Percentiles rank a stretch among this genome's conserved stretches.
Evolutionary conservation across 495 filamentous ascomycete genomes (phyloP).

Genomic region (Wilcoxina mikolae): DNA sequence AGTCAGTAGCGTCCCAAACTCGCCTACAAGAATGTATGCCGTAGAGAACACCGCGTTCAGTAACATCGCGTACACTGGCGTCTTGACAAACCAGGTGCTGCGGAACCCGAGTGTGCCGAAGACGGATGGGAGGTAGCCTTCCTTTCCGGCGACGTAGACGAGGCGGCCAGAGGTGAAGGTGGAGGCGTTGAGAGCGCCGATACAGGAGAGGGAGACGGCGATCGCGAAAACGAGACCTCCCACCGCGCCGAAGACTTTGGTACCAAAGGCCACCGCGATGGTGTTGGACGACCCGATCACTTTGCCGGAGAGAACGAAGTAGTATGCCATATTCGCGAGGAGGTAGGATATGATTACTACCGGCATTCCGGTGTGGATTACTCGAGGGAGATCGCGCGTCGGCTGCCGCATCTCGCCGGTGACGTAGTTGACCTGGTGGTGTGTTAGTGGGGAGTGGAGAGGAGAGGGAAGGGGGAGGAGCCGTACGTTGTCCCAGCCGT

Average conservation of each 20-base stretch:
- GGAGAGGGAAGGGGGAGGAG: constrained; percentile 3
- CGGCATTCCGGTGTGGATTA: constrained; percentile 95
- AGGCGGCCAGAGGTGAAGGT: constrained; percentile 85
- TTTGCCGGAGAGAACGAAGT: constrained; percentile 74
- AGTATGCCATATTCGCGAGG: constrained; percentile 81
- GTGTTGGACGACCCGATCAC: constrained; percentile 77
- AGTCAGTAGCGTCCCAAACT: constrained; percentile 80
- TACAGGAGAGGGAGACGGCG: constrained; percentile 72
- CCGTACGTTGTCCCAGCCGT: constrained; percentile 96
- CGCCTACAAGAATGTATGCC: constrained; percentile 67
- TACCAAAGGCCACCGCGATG: constrained; percentile 76
- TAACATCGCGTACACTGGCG: constrained; percentile 75
- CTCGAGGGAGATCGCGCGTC: constrained; percentile 73
- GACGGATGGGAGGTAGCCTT: constrained; percentile 76
- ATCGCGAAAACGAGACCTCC: constrained; percentile 78
- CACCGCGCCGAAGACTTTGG: constrained; percentile 69
- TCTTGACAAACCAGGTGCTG: constrained; percentile 41
- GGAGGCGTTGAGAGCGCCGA: constrained; percentile 87
- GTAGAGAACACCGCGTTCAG: constrained; percentile 61
- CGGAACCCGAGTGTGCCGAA: constrained; percentile 67
- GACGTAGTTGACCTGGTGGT: constrained; percentile 76
- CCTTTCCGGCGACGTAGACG: constrained; percentile 86
- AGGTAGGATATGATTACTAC: constrained; percentile 83
- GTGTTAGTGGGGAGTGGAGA: constrained; percentile 29
- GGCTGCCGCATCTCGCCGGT: constrained; percentile 91